Base-by-base conservation (phyloP, 2,329 filamentous ascomycete species). In the Fusarium marasasianum region DNA sequence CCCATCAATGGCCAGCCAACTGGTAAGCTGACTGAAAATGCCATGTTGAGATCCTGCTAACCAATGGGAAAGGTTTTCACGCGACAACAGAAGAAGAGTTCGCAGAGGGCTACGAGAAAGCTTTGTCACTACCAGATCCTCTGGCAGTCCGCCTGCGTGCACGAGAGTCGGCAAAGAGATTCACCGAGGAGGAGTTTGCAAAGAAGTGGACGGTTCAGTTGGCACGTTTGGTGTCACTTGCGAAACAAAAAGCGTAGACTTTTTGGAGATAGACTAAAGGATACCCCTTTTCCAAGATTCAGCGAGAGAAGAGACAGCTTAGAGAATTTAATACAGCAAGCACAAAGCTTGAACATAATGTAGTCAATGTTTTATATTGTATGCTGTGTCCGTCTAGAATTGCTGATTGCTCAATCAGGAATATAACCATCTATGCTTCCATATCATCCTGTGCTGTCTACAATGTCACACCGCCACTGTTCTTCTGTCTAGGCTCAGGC, bases 131-230 rank as follows among this genome's bases (percentile, higher is more conserved):
- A 8, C 86, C 91, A 20, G 90, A 98, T 69, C 93, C 92, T 26
- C 83, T 95, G 22, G 91, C 89, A 0, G 94, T 98, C 86, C 89
- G 96, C 29, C 82, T 87, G 38, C 87, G 96, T 65, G 96, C 96
- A 1, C 88, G 95, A 43, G 86, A 89, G 76, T 97, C 94, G 11
- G 93, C 95, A 3, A 89, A 90, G 82, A 87, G 96, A 53, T 99
- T 99, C 80, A 95, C 94, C 0, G 96, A 98, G 79, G 91, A 93
- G 77, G 93, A 92, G 67, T 99, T 99, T 84, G 91, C 89, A 4
- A 88, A 87, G 76, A 92, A 91, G 75, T 99, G 96, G 96, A 83
- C 94, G 48, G 82, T 82, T 37, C 90, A 97, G 81, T 89, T 97
- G 86, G 91, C 92, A 79, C 89, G 87, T 77, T 85, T 98, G 68